Evolutionary conservation across 371 early-diverging fungal genomes (phyloP).

Genomic region (Smittium culicis): DNA sequence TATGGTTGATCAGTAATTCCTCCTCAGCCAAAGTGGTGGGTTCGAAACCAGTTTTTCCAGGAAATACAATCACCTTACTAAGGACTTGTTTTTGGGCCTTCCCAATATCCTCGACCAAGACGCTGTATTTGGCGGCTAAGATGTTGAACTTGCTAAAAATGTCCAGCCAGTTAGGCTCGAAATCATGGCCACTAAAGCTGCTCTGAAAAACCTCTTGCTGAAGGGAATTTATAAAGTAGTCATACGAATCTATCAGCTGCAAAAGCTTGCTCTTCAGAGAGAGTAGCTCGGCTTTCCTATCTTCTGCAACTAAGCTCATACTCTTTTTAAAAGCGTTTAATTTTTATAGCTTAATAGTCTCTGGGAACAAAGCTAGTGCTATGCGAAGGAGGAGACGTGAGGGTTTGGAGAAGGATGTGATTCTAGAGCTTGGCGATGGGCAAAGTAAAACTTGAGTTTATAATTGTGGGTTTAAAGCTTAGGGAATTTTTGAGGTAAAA

Average conservation of each 20-base stretch:
- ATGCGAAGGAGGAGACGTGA: too few relatives aligned
- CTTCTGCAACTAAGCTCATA: not conserved
- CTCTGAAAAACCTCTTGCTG: not conserved
- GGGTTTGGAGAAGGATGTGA: too few relatives aligned
- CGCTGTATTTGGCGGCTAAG: slow-evolving; percentile 6
- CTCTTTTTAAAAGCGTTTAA: not conserved
- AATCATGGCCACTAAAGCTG: not conserved
- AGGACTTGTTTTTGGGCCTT: not conserved
- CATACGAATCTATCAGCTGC: slow-evolving; percentile 7
- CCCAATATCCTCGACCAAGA: not conserved
- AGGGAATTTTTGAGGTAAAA: too few relatives aligned
- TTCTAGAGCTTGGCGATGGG: too few relatives aligned
- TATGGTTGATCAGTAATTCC: too few relatives aligned
- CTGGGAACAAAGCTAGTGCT: too few relatives aligned
- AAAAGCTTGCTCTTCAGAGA: slow-evolving; percentile 6
- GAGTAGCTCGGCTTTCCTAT: not conserved
- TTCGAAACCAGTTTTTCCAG: not conserved
- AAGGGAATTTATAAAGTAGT: slow-evolving; percentile 5
- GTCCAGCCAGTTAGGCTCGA: slow-evolving; percentile 1
- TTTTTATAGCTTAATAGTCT: too few relatives aligned
- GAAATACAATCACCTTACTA: not conserved
- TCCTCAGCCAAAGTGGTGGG: not conserved
- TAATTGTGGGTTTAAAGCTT: too few relatives aligned
- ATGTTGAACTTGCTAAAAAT: not conserved
- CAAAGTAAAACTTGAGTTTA: too few relatives aligned